Conservation (phyloP, 805 yeast genomes). For the Starmerella vaccinii region DNA sequence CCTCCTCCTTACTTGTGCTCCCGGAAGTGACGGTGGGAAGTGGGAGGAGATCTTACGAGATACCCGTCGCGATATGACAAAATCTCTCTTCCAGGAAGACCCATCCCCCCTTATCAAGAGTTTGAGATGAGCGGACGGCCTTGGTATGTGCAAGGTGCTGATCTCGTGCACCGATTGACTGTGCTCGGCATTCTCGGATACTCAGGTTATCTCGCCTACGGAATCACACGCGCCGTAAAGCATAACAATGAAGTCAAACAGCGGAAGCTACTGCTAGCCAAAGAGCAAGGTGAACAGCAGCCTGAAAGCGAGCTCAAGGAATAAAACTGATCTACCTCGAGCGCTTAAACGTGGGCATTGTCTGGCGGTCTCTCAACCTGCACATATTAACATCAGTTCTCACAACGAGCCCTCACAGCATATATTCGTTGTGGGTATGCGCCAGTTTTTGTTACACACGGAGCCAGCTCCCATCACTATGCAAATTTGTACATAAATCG, state of each 20-base stretch:
- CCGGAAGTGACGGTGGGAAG: not conserved
- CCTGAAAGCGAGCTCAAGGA: not conserved
- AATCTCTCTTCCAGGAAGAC: not conserved
- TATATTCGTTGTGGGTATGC: too few species aligned
- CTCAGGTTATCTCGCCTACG: constrained; percentile 30
- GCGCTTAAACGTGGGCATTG: not conserved
- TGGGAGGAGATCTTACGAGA: not conserved
- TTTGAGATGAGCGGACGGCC: constrained; percentile 35
- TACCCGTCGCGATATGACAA: not conserved
- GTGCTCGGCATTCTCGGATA: constrained; percentile 56
- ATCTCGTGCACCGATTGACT: constrained; percentile 61
- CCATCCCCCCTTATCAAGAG: not conserved
- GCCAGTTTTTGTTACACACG: too few species aligned
- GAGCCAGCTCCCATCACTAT: too few species aligned
- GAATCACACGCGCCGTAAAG: constrained; percentile 11
- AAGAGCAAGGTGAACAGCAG: not conserved
- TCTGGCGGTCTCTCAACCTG: not conserved
- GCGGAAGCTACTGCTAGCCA: constrained; percentile 11
- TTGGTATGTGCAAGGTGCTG: constrained; percentile 67
- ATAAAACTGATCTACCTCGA: not conserved
- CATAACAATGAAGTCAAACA: constrained; percentile 20
- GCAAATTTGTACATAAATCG: not conserved
- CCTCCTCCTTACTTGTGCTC: too few species aligned
- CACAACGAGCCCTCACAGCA: not conserved
- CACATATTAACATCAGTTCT: not conserved